These are phyloP conservation scores for Limonium bicolor DNA, from an alignment of 148 eudicot genomes.

Conservation along the genomic window DNA sequence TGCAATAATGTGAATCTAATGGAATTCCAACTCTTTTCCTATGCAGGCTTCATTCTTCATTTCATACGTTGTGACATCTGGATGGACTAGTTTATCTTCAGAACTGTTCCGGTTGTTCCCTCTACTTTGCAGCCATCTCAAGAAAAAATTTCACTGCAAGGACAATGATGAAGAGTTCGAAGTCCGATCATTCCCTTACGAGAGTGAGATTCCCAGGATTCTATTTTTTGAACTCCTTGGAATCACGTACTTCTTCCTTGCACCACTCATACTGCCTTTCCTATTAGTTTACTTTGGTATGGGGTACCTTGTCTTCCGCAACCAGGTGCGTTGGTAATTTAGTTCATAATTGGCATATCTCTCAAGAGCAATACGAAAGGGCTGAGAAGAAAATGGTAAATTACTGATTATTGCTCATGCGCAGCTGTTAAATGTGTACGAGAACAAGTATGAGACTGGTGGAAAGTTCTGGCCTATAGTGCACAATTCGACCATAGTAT, in stretches of 20 bases:
- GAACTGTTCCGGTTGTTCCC: slow-evolving; percentile 41
- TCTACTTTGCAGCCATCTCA: slow-evolving; percentile 23
- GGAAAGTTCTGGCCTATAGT: slow-evolving; percentile 86
- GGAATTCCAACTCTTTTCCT: too few species aligned
- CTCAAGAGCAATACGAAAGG: too few species aligned
- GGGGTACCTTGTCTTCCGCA: slow-evolving; percentile 64
- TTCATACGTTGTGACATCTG: slow-evolving; percentile 77
- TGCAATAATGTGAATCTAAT: too few species aligned
- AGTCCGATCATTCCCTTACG: slow-evolving; percentile 57
- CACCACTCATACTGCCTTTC: slow-evolving; percentile 81
- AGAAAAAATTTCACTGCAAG: slow-evolving; percentile 17
- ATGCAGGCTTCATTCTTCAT: slow-evolving; percentile 84
- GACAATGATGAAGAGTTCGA: slow-evolving; percentile 23
- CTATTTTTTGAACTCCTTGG: slow-evolving; percentile 75
- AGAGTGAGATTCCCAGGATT: slow-evolving; percentile 61
- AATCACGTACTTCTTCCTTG: slow-evolving; percentile 70
- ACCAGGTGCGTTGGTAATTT: slow-evolving; percentile 71
- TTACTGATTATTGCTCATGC: too few species aligned
- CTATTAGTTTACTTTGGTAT: slow-evolving; percentile 62
- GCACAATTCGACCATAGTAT: slow-evolving; percentile 57
- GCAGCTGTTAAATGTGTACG: slow-evolving; percentile 82
- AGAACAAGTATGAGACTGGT: slow-evolving; percentile 59
- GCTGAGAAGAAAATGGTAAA: too few species aligned
- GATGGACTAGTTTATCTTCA: slow-evolving; percentile 70
- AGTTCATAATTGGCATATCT: too few species aligned